Evolutionary conservation across 768 basidiomycete genomes (phyloP).

Genomic region (Boletus sp.): DNA sequence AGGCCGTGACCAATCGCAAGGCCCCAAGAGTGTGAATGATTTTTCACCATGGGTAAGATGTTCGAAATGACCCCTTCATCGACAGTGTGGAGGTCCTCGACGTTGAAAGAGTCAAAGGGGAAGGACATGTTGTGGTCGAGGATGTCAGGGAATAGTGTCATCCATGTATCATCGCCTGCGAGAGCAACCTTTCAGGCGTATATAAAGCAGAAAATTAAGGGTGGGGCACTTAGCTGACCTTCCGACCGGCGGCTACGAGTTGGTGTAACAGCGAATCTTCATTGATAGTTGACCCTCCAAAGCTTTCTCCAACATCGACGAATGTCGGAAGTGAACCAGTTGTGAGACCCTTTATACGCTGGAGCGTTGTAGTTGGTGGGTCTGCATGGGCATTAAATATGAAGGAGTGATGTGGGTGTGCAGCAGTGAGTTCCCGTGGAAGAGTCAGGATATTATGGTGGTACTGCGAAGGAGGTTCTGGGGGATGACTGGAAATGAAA

Average conservation of each 20-base stretch:
- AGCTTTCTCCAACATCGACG: constrained; percentile 90
- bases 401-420: constrained; percentile 70
- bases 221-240: constrained; percentile 37
- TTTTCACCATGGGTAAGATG: constrained; percentile 74
- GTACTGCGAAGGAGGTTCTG: constrained; percentile 54
- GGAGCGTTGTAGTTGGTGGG: constrained; percentile 93
- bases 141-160: constrained; percentile 76
- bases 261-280: constrained; percentile 91
- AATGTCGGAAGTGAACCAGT: constrained; percentile 96
- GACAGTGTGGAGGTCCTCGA: constrained; percentile 95
- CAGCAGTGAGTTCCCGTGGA: constrained; percentile 66
- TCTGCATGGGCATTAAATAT: constrained; percentile 90
- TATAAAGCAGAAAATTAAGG: neutral
- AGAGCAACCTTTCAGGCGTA: constrained; percentile 61
- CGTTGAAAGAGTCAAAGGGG: constrained; percentile 96
- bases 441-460: constrained; percentile 84
- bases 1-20: constrained; percentile 90
- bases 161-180: constrained; percentile 98
- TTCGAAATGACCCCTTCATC: constrained; percentile 87
- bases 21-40: constrained; percentile 63
- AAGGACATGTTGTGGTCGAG: constrained; percentile 73
- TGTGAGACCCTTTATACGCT: constrained; percentile 91
- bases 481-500: constrained; percentile 74
- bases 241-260: constrained; percentile 54
- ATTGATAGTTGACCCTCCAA: constrained; percentile 79